Evolutionary conservation across 2,329 filamentous ascomycete species (phyloP), one percentile per base, ranked within the genome.

Genomic region (Colletotrichum limetticola): DNA sequence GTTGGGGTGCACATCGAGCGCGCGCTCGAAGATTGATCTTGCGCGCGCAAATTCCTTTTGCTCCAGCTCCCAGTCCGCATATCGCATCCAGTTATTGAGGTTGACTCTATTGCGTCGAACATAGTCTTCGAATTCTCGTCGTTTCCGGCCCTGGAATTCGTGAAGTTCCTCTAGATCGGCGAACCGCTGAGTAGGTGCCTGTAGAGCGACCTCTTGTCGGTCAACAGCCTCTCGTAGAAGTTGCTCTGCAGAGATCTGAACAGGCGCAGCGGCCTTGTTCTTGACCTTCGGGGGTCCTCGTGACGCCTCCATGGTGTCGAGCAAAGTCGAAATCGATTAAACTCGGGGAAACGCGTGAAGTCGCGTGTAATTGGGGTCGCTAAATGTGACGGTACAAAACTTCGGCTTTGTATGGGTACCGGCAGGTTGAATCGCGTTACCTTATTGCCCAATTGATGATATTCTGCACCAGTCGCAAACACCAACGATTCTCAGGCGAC

Each of bases 31-130:
- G 79, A 99, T 92, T 63, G 94, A 97, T 55, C 97, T 90, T 35
- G 97, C 97, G 68, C 97, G 93, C 67, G 93, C 92, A 83, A 94
- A 98, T 85, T 99, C 97, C 84, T 98, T 98, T 85, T 99, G 97
- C 82, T 99, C 96, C 74, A 98, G 89, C 86, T 99, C 97, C 94
- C 95, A 99, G 78, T 94, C 91, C 68, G 97, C 96, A 87, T 99
- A 99, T 79, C 95, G 94, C 89, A 97, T 95, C 97, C 97, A 99
- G 84, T 98, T 98, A 87, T 97, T 97, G 89, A 98, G 95, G 80
- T 97, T 98, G 81, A 98, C 89, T 79, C 96, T 87, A 81, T 98
- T 98, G 76, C 97, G 93, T 76, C 95, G 92, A 74, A 98, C 94
- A 92, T 98, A 98, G 86, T 98, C 94, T 84, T 99, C 97, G 78